Base-by-base conservation (phyloP, 2,329 filamentous ascomycete species). In the Harringtonia lauricola region DNA sequence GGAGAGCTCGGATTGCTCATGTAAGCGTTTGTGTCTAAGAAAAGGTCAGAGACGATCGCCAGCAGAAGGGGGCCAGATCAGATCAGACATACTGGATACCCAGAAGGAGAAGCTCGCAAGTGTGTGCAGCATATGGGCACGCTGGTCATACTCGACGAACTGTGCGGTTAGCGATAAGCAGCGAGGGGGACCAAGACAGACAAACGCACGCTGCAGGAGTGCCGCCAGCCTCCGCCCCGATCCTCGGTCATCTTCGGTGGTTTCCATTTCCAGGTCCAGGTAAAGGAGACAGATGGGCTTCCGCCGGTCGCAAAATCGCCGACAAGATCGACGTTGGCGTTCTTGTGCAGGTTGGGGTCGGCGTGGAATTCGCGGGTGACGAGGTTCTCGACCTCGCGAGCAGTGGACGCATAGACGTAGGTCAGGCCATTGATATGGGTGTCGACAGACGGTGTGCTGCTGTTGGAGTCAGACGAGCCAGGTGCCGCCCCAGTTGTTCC, bases 261-360 rank as follows among this genome's bases (percentile, higher is more conserved):
- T 58, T 84, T 87, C 88, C 90, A 98, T 68, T 83, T 92, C 92
- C 92, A 98, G 8, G 83, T 81, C 88, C 90, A 98, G 51, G 90
- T 83, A 58, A 95, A 95, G 29, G 87, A 81, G 26, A 94, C 82
- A 2, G 86, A 90, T 8, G 83, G 70, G 55, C 71, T 86, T n/a
- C 90, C 89, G 28, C 74, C 79, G 0, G 92, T 98, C 3, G 77
- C 74, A 58, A 84, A 95, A 60, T 95, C 88, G 3, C 92, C 92
- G n/a, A 98, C 81, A 36, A 96, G 72, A 56, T 94, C 84, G 33
- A 98, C 92, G 58, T 96, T 96, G 43, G 88, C 76, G 58, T 95
- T 96, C 60, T 94, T 96, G 68, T 98, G 92, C 44, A 98, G 70
- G 57, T 98, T 98, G 1, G 92, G 92, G 57, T 98, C 88, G 52